Base-by-base conservation (phyloP, 495 filamentous ascomycete genomes). In the Annulohypoxylon moriforme region DNA sequence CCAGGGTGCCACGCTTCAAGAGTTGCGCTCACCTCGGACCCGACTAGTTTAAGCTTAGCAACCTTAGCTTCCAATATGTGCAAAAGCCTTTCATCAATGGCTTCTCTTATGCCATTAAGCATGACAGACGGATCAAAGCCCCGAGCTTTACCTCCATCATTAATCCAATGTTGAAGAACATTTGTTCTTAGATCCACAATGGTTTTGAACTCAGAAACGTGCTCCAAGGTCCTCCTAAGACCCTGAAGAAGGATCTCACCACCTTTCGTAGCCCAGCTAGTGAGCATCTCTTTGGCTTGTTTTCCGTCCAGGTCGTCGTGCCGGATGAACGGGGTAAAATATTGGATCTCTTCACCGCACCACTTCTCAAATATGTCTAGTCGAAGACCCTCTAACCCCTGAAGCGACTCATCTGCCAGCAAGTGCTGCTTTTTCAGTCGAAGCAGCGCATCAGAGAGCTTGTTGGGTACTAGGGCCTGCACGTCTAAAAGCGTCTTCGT, bases 301-400 rank as follows among this genome's bases (percentile, higher is more conserved):
- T 81, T 69, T 24, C 86, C 86, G 24, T 89, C 87, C 27, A 97
- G 77, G 68, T 96, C 93, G 62, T 94, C 94, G 69, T 96, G 87
- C 31, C 93, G 89, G 52, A 97, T 92, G 82, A 93, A 97, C 0
- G 96, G 96, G 0, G 90, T 96, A 79, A 96, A 98, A 56, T 91
- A 92, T 31, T 86, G 86, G 31, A 98, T 91, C 56, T 97, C 93
- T 11, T 93, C 89, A 5, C 92, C 87, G 38, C 96, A 89, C 93
- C 93, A 98, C 40, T 87, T 85, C 58, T 89, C 89, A 69, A 95
- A 89, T 34, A 96, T 77, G 72, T 96, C 94, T n/a, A 99, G 80
- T 36, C 92, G 87, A 8, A 98, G 81, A 4, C 91, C 92, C 52
- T 91, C 87, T 20, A 96, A 67, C 0, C 75, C 80, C 31, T 82